Percentiles rank a stretch among this genome's conserved stretches.
phyloP scores from a whole-genome alignment of 257 asterid genomes.

The Sherardia arvensis region DNA sequence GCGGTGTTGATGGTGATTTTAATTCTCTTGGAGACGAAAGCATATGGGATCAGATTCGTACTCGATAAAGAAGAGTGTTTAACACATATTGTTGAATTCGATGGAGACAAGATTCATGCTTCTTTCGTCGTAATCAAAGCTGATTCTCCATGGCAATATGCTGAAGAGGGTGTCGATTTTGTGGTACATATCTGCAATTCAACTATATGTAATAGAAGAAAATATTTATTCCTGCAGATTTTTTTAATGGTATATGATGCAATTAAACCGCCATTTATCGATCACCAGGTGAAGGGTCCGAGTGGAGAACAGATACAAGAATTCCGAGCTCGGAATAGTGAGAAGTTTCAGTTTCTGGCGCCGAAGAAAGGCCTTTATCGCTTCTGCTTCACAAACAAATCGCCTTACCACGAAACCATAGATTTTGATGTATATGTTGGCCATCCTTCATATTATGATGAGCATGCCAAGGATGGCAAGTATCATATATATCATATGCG shows the following conservation, averaged over 20 bases:
- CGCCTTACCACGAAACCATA: conserved; percentile 83
- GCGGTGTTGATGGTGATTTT: conserved; percentile 19
- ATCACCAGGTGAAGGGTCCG: conserved; percentile 76
- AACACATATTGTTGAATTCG: conserved; percentile 72
- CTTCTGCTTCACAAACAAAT: conserved; percentile 80
- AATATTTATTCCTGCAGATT: neutral
- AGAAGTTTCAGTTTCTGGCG: conserved; percentile 74
- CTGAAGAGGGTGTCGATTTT: conserved; percentile 82
- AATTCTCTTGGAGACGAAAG: conserved; percentile 28
- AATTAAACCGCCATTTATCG: neutral
- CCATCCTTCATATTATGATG: conserved; percentile 58
- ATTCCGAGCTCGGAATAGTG: conserved; percentile 58
- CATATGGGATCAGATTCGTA: conserved; percentile 65
- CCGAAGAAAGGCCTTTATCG: conserved; percentile 63
- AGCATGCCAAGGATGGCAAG: conserved; percentile 86
- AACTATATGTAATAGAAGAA: too few relatives aligned
- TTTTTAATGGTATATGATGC: neutral
- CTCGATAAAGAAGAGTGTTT: conserved; percentile 82
- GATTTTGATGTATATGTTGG: conserved; percentile 88
- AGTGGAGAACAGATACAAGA: conserved; percentile 77
- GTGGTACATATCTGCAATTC: conserved; percentile 55
- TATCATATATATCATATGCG: too few relatives aligned
- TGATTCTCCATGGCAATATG: conserved; percentile 72
- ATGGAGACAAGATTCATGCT: conserved; percentile 65
- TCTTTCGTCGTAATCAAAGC: conserved; percentile 89